A percentile compares a stretch with the other conserved stretches of the same genome.
phyloP scores from a whole-genome alignment of 228 moss, liverwort and hornwort genomes.

The Sphagnum fallax region DNA sequence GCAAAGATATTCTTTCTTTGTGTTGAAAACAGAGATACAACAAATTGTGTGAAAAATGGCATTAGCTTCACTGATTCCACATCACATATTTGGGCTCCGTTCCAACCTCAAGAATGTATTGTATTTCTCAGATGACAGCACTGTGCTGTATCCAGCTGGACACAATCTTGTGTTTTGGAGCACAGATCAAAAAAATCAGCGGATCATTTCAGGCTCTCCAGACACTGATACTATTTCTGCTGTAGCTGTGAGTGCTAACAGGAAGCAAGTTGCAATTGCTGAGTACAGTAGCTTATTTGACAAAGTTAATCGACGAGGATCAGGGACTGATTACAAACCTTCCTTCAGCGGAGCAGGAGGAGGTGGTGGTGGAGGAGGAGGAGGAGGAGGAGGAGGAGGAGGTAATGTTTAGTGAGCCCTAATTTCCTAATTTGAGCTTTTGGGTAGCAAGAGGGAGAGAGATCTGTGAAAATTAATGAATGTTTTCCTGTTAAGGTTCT shows the following conservation, averaged over 20 bases:
- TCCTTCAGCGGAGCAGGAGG: conserved; percentile 1
- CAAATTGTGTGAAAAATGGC: conserved; percentile 18
- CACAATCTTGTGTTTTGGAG: conserved; percentile 77
- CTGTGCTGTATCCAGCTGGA: conserved; percentile 51
- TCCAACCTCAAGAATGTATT: conserved; percentile 41
- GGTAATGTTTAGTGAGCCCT: too few species aligned
- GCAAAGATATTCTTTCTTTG: too few species aligned
- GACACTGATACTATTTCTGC: conserved; percentile 64
- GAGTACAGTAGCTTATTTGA: conserved; percentile 26
- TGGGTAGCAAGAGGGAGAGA: too few species aligned
- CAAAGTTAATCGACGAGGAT: not conserved
- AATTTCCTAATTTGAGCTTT: too few species aligned
- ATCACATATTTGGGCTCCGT: conserved; percentile 62
- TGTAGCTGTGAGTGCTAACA: conserved; percentile 47
- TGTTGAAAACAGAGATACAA: too few species aligned
- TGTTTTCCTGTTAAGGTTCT: too few species aligned
- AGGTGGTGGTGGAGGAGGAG: too few species aligned
- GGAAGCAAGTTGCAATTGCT: conserved; percentile 59
- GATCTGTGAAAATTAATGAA: too few species aligned
- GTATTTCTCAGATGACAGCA: conserved; percentile 64
- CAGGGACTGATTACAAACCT: conserved; percentile 15
- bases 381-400: too few species aligned
- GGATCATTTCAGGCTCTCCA: conserved; percentile 57
- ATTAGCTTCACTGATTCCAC: conserved; percentile 52
- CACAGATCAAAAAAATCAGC: conserved; percentile 56